Conservation (phyloP, 2,329 filamentous ascomycete species). For the Cadophora gregata region DNA sequence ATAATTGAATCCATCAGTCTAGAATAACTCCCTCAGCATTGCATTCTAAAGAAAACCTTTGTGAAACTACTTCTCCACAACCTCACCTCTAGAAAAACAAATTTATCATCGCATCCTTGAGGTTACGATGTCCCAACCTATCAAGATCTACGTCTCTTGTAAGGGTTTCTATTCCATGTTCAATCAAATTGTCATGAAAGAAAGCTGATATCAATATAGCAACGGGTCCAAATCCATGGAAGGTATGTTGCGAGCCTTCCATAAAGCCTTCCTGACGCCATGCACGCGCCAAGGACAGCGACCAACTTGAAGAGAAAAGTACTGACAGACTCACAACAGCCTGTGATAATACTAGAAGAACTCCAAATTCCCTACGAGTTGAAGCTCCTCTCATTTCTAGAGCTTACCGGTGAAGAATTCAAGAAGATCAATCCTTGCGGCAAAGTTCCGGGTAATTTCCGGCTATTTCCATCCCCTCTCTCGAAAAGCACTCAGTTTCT, state of each 20-base stretch:
- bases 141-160: neutral
- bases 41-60: no score
- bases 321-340: neutral
- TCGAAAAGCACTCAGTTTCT: neutral
- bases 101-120: no score
- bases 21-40: no score
- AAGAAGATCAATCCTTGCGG: neutral
- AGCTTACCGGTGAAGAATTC: neutral
- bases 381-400: neutral
- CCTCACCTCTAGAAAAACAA: no score
- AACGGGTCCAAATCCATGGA: neutral
- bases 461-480: neutral
- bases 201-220: neutral
- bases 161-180: neutral
- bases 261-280: neutral
- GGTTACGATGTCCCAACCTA: neutral
- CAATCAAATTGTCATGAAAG: neutral
- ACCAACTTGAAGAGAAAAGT: neutral
- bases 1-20: no score
- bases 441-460: neutral
- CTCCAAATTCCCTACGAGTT: neutral
- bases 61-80: no score
- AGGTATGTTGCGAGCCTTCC: neutral
- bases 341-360: neutral
- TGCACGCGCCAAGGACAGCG: no score